Conservation (phyloP, 192 early-diverging fungal species). For the Powellomyces hirtus region DNA sequence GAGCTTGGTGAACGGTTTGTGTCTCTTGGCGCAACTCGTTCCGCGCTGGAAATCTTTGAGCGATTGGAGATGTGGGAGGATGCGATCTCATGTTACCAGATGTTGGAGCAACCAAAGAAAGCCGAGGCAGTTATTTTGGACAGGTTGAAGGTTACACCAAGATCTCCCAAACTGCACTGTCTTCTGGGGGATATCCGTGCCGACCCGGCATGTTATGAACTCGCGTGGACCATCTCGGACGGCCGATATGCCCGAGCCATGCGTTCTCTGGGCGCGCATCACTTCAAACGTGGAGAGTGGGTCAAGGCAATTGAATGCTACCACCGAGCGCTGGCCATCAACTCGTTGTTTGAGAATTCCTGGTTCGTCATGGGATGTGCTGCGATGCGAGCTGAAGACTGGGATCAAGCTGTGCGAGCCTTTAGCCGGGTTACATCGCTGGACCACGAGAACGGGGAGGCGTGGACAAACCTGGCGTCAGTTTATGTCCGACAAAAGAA, state of each 20-base stretch:
- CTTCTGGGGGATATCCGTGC: slow-evolving; percentile 82
- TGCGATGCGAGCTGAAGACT: slow-evolving; percentile 76
- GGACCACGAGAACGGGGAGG: slow-evolving; percentile 80
- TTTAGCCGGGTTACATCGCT: slow-evolving; percentile 74
- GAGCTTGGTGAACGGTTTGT: slow-evolving; percentile 86
- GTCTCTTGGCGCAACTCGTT: slow-evolving; percentile 80
- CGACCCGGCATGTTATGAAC: slow-evolving; percentile 74
- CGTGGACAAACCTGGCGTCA: slow-evolving; percentile 94
- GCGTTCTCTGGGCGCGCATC: slow-evolving; percentile 85
- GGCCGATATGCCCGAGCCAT: slow-evolving; percentile 86
- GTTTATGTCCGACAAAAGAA: slow-evolving; percentile 70
- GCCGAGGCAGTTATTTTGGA: slow-evolving; percentile 78
- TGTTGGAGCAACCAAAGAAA: slow-evolving; percentile 78
- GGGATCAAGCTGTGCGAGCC: slow-evolving; percentile 69
- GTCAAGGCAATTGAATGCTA: slow-evolving; percentile 69
- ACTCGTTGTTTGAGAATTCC: slow-evolving; percentile 91
- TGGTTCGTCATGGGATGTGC: slow-evolving; percentile 98
- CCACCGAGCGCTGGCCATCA: slow-evolving; percentile 79
- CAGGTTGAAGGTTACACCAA: slow-evolving; percentile 61
- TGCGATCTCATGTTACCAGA: slow-evolving; percentile 79
- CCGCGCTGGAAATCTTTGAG: slow-evolving; percentile 92
- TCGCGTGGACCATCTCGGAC: slow-evolving; percentile 88
- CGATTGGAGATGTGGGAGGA: slow-evolving; percentile 97
- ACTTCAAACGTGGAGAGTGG: slow-evolving; percentile 69
- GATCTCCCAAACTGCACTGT: slow-evolving; percentile 83